These are phyloP conservation scores for Starmerella stellata DNA, from an alignment of 805 yeast genomes.

Conservation along the genomic window DNA sequence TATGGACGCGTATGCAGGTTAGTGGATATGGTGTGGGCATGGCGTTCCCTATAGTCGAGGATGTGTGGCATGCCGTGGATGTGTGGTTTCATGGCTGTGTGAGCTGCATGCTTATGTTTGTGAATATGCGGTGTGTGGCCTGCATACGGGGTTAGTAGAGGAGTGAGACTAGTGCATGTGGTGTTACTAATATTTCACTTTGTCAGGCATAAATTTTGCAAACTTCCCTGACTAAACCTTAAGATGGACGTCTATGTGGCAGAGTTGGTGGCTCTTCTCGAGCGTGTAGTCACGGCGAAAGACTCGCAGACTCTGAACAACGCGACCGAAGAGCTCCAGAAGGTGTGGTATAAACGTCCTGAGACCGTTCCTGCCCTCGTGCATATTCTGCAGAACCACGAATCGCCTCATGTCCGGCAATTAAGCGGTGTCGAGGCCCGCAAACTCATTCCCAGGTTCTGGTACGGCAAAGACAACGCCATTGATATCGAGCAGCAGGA, in stretches of 20 bases:
- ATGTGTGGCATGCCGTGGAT: too few relatives aligned
- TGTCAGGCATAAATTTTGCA: too few relatives aligned
- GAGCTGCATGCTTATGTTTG: background rate
- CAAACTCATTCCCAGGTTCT: constrained; percentile 54
- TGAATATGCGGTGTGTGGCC: too few relatives aligned
- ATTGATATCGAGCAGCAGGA: constrained; percentile 35
- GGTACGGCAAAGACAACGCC: constrained; percentile 30
- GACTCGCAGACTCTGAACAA: constrained; percentile 53
- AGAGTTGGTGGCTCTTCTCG: constrained; percentile 61
- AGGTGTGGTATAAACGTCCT: constrained; percentile 55
- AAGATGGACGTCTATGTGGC: constrained; percentile 25
- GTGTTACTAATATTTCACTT: too few relatives aligned
- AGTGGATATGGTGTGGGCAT: too few relatives aligned
- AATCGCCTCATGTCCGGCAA: constrained; percentile 59
- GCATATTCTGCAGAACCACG: constrained; percentile 56
- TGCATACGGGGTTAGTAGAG: too few relatives aligned
- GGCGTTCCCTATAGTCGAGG: too few relatives aligned
- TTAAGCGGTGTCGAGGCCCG: constrained; percentile 94
- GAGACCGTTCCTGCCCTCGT: constrained; percentile 64
- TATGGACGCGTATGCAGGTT: too few relatives aligned
- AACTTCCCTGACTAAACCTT: background rate
- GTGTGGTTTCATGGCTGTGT: background rate
- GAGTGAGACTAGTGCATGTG: too few relatives aligned
- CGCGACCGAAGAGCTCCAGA: constrained; percentile 58
- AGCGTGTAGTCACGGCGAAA: constrained; percentile 65